A percentile compares a stretch with the other conserved stretches of the same genome.
Evolutionary conservation across 2,329 filamentous ascomycete genomes (phyloP).

Genomic region (Aspergillus jensenii): DNA sequence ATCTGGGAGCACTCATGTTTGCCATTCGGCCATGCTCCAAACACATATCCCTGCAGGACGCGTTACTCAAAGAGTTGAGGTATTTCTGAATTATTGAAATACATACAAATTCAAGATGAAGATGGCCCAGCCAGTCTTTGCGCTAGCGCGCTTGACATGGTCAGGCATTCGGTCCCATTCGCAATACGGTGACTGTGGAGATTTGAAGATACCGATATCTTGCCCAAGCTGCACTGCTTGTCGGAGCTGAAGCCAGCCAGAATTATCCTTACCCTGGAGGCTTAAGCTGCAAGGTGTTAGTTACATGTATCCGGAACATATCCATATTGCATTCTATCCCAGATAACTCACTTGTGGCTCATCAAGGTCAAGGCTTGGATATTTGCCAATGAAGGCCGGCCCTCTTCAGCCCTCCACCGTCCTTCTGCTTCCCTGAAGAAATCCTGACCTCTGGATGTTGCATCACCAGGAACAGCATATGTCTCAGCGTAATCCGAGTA

Average conservation of each 20-base stretch:
- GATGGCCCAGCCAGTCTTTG: constrained; percentile 32
- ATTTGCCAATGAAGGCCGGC: constrained; percentile 31
- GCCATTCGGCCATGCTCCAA: constrained; percentile 23
- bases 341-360: constrained; percentile 29
- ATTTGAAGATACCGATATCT: constrained; percentile 29
- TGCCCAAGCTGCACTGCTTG: constrained; percentile 33
- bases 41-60: constrained; percentile 19
- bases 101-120: constrained; percentile 32
- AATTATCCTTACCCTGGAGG: constrained; percentile 26
- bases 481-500: constrained; percentile 37
- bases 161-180: constrained; percentile 13
- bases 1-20: constrained; percentile 21
- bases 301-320: constrained; percentile 13
- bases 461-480: constrained; percentile 27
- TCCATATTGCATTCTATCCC: not conserved
- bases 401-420: constrained; percentile 38
- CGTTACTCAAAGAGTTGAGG: constrained; percentile 18
- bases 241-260: constrained; percentile 32
- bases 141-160: constrained; percentile 21
- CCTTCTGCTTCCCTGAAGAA: constrained; percentile 38
- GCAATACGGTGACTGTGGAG: constrained; percentile 10
- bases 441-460: constrained; percentile 30
- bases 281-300: constrained; percentile 19
- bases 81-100: not conserved
- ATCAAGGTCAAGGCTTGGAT: constrained; percentile 39